Percentiles rank a stretch among this genome's conserved stretches.
Conservation (phyloP, 768 basidiomycete genomes). For the Auricularia sp. region DNA sequence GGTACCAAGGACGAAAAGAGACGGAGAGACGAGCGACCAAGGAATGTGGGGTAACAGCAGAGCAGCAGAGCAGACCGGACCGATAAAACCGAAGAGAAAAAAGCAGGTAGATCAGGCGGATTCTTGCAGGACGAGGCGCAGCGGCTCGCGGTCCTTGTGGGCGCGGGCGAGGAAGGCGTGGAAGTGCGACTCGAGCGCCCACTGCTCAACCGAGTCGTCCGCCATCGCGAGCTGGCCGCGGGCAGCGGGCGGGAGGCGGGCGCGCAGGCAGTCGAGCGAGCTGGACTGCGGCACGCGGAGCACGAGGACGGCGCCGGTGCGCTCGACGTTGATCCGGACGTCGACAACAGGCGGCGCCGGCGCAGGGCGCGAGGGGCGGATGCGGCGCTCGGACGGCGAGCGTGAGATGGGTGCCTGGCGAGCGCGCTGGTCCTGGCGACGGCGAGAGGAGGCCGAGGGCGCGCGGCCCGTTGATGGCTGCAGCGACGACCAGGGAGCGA, state of each 20-base stretch:
- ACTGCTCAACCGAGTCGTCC: background rate
- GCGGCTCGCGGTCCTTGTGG: background rate
- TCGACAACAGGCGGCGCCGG: background rate
- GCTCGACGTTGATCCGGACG: constrained; percentile 6
- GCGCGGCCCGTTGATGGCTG: too few relatives aligned
- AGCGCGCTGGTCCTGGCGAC: too few relatives aligned
- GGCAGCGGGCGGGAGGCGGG: background rate
- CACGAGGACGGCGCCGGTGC: constrained; percentile 20
- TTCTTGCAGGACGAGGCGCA: background rate
- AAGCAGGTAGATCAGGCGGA: too few relatives aligned
- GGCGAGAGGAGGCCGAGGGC: too few relatives aligned
- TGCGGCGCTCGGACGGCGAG: too few relatives aligned
- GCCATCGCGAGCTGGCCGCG: background rate
- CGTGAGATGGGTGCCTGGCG: too few relatives aligned
- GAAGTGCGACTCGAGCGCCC: background rate
- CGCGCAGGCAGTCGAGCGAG: background rate
- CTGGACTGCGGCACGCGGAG: background rate
- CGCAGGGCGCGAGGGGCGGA: background rate
- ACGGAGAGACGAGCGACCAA: too few relatives aligned
- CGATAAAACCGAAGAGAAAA: too few relatives aligned
- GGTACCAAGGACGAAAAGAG: too few relatives aligned
- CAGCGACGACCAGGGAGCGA: too few relatives aligned
- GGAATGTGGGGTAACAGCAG: too few relatives aligned
- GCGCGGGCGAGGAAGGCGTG: background rate
- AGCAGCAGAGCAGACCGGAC: too few relatives aligned